Conservation (phyloP, 768 basidiomycete species). For the Kwoniella sp. region DNA sequence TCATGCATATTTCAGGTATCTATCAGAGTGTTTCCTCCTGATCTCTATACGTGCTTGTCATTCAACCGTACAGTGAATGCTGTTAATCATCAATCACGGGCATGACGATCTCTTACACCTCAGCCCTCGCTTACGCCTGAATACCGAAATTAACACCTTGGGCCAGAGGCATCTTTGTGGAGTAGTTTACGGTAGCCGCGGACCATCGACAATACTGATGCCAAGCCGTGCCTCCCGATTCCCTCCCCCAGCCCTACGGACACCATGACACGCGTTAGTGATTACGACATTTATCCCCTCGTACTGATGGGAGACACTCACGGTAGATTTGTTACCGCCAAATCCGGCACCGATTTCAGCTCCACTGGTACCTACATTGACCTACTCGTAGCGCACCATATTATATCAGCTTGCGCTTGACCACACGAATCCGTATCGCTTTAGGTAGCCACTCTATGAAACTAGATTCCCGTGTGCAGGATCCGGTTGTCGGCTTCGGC, state of each 20-base stretch:
- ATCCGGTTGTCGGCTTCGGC: too few species aligned
- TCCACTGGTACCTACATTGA: slow-evolving; percentile 70
- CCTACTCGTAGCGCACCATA: slow-evolving; percentile 50
- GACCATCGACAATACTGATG: slow-evolving; percentile 86
- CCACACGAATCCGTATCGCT: too few species aligned
- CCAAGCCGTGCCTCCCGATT: slow-evolving; percentile 98
- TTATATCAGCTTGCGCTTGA: neutral
- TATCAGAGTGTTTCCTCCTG: neutral
- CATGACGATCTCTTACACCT: neutral
- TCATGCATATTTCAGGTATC: neutral
- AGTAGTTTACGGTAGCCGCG: slow-evolving; percentile 88
- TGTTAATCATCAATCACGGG: neutral
- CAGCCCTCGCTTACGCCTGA: neutral
- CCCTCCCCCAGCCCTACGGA: slow-evolving; percentile 67
- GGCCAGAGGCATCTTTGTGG: slow-evolving; percentile 81
- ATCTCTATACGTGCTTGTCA: neutral
- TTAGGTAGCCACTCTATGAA: too few species aligned
- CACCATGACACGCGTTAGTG: slow-evolving; percentile 68
- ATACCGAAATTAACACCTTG: slow-evolving; percentile 84
- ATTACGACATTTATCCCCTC: slow-evolving; percentile 5
- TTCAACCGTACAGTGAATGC: neutral
- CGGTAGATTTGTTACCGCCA: slow-evolving; percentile 62
- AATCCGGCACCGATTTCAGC: slow-evolving; percentile 84
- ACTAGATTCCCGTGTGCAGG: too few species aligned
- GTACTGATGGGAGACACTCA: slow-evolving; percentile 22